Base-by-base conservation (phyloP, 257 asterid genomes). In the Plantago major region DNA sequence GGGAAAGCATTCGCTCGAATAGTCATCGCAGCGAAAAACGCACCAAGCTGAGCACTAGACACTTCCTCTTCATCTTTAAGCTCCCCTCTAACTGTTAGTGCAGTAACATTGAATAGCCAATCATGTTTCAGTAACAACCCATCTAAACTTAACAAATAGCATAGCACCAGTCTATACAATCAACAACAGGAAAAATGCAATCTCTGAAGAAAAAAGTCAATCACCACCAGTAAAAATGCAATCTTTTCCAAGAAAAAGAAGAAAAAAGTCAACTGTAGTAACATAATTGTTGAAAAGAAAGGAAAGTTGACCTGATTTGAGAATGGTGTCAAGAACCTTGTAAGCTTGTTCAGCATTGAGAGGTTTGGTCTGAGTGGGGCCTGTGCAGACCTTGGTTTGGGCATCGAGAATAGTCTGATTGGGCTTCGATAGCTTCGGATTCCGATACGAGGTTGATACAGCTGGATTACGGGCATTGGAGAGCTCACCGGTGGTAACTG, bases 21-120 rank as follows among this genome's bases (percentile, higher is more conserved):
- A 11, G 97, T 92, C 99, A 92, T 92, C 26, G 89, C 99, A 4
- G 95, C 85, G 14, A 92, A 92, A 79, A 92, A 92, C 4, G 91
- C 96, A 50, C 99, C 99, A 12, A 92, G 85, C 56, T 92, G 99
- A 3, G 94, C 91, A 50, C 77, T 80, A 3, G 99, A 89, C 62
- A 92, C 99, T 68, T 69, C 58, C 5, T 84, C 90, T 72, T 86
- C 99, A 56, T 80, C 90, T 65, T 69, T 81, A 50, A 86, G 88
- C 73, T 81, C 96, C 49, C 96, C 96, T 74, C 74, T 84, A 48
- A 71, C 97, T 92, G 52, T 28, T 50, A 33, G 8, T 33, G 0
- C 40, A 5, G 40, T 7, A 33, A 1, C 40, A 33, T 33, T 33
- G 7, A 33, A 22, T 22, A 22, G 26, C 26, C 2, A 22, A 22